These are phyloP conservation scores for Passiflora organensis DNA, from an alignment of 345 rosid genomes.

Conservation along the genomic window DNA sequence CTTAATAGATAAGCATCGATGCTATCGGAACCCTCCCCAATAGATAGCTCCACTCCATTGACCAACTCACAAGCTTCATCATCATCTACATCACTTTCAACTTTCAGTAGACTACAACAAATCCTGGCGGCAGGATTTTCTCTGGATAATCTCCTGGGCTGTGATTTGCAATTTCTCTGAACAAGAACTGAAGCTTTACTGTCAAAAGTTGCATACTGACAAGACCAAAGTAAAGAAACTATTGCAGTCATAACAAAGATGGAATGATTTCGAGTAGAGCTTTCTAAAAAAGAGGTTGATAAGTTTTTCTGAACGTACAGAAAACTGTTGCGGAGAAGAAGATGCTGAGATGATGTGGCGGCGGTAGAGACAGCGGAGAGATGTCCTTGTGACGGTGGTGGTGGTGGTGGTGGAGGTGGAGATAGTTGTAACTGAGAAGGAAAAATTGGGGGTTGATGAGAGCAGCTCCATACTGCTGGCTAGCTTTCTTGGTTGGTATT, in stretches of 20 bases:
- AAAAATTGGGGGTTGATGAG: slow-evolving; percentile 1
- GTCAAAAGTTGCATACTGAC: slow-evolving; percentile 23
- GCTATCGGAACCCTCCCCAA: slow-evolving; percentile 49
- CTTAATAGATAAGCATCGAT: slow-evolving; percentile 62
- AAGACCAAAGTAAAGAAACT: neutral
- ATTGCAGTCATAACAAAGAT: neutral
- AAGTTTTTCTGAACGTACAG: slow-evolving; percentile 20
- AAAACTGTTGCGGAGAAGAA: slow-evolving; percentile 3
- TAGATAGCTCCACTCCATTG: slow-evolving; percentile 53
- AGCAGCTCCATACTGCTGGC: slow-evolving; percentile 10
- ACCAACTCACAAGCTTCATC: slow-evolving; percentile 82
- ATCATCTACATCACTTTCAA: slow-evolving; percentile 30
- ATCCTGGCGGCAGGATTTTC: slow-evolving; percentile 11
- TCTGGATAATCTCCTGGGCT: slow-evolving; percentile 14
- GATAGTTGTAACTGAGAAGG: neutral
- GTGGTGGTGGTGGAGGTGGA: neutral
- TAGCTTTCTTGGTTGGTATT: neutral
- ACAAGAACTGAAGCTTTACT: slow-evolving; percentile 44
- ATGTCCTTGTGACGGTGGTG: neutral
- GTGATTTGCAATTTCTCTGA: slow-evolving; percentile 36
- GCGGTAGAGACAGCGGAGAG: slow-evolving; percentile 10
- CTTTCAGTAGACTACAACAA: slow-evolving; percentile 29
- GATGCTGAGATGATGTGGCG: neutral
- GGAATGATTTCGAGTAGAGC: too few relatives aligned
- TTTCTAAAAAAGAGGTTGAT: neutral